Evolutionary conservation across 495 filamentous ascomycete genomes (phyloP).

Genomic region (Astrothelium subdiscretum): DNA sequence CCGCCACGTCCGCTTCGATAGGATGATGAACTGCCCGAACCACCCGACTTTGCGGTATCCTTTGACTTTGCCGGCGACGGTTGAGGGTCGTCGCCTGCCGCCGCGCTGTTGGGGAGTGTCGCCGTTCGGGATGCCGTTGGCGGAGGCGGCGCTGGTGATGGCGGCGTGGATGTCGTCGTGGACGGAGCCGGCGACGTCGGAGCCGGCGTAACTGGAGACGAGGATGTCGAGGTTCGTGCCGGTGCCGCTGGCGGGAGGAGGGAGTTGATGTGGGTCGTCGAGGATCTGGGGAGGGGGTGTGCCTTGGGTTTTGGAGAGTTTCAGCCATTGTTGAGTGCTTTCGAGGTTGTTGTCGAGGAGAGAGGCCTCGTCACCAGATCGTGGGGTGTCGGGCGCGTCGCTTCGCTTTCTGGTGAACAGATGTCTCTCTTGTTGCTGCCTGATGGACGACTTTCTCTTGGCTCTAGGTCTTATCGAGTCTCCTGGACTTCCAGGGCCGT

Average conservation of each 20-base stretch:
- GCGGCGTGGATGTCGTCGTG: constrained; percentile 70
- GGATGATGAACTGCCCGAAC: constrained; percentile 70
- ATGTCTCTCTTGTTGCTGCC: constrained; percentile 73
- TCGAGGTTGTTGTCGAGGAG: constrained; percentile 50
- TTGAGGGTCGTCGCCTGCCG: constrained; percentile 24
- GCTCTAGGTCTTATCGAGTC: constrained; percentile 46
- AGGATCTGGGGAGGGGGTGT: constrained; percentile 48
- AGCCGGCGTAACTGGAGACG: constrained; percentile 59
- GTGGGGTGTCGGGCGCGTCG: constrained; percentile 38
- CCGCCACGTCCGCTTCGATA: constrained; percentile 86
- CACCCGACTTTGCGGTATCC: constrained; percentile 75
- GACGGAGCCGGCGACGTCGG: constrained; percentile 65
- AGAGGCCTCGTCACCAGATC: constrained; percentile 56
- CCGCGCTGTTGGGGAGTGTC: constrained; percentile 31
- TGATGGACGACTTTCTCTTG: constrained; percentile 63
- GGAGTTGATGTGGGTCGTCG: constrained; percentile 69
- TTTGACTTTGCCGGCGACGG: constrained; percentile 43
- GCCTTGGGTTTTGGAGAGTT: constrained; percentile 55
- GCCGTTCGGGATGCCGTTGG: constrained; percentile 61
- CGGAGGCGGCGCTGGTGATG: constrained; percentile 43
- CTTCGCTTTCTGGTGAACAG: constrained; percentile 66
- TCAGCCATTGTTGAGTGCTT: constrained; percentile 51
- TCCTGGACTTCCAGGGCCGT: constrained; percentile 48
- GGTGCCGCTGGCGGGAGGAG: constrained; percentile 48
- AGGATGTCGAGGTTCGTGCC: constrained; percentile 75